phyloP scores from a whole-genome alignment of 306 rosid species.

The Psophocarpus tetragonolobus region DNA sequence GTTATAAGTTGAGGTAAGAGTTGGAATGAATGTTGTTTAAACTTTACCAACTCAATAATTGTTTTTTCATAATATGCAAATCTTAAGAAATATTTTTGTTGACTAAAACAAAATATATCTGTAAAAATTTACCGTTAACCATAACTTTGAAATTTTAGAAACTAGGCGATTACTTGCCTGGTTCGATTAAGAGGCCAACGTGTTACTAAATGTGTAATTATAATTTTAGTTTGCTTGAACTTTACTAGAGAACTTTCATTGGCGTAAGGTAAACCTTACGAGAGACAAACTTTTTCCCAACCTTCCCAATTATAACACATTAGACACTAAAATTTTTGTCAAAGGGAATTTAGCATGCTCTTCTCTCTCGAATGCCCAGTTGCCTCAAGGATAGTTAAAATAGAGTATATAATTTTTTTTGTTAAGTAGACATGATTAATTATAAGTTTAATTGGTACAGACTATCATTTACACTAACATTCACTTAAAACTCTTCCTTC shows the following conservation, averaged over 20 bases:
- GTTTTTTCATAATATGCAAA: no score
- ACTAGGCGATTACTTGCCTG: background rate
- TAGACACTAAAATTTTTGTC: background rate
- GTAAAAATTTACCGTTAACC: background rate
- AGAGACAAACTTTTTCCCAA: background rate
- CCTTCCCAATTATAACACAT: background rate
- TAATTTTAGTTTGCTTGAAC: background rate
- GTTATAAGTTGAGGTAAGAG: no score
- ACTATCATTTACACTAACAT: no score
- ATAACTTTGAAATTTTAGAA: background rate
- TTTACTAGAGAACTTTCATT: no score
- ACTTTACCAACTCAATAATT: no score
- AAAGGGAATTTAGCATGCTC: background rate
- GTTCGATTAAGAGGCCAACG: background rate
- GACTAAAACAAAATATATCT: background rate
- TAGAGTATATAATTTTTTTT: background rate
- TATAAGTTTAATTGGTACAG: no score
- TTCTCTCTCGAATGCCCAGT: background rate
- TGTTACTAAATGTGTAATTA: background rate
- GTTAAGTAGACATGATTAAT: no score
- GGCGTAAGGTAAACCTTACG: no score
- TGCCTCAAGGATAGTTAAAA: background rate
- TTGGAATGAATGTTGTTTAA: no score
- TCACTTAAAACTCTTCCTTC: no score
- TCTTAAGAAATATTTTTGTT: no score